Conservation (phyloP, 441 rosid genomes). For the Breynia disticha region DNA sequence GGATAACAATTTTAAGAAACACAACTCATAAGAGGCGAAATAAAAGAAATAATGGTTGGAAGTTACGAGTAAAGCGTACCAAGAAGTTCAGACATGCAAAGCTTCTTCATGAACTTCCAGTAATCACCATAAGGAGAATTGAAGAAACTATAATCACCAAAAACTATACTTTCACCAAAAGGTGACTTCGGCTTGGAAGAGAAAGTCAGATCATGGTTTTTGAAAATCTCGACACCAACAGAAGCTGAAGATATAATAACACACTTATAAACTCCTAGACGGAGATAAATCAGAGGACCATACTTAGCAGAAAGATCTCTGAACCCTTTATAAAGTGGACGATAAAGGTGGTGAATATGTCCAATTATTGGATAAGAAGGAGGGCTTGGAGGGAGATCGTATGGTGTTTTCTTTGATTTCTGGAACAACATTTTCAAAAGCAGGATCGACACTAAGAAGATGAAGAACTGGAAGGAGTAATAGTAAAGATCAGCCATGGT, state of each 20-base stretch:
- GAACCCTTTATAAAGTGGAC: slow-evolving; percentile 21
- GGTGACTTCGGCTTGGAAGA: slow-evolving; percentile 13
- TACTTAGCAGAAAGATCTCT: slow-evolving; percentile 15
- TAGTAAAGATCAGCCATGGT: not conserved
- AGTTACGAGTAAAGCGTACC: not conserved
- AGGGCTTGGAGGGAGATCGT: slow-evolving; percentile 28
- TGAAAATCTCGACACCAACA: slow-evolving; percentile 29
- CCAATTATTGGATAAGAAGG: slow-evolving; percentile 32
- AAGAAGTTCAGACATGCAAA: slow-evolving; percentile 26
- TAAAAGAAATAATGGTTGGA: too few species aligned
- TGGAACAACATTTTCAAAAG: slow-evolving; percentile 8
- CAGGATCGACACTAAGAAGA: slow-evolving; percentile 15
- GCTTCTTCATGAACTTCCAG: slow-evolving; percentile 44
- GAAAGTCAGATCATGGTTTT: slow-evolving; percentile 24
- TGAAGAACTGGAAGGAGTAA: slow-evolving; percentile 7
- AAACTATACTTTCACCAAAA: slow-evolving; percentile 14
- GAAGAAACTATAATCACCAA: slow-evolving; percentile 23
- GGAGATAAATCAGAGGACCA: slow-evolving; percentile 34
- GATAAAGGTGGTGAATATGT: slow-evolving; percentile 33
- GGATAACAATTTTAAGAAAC: too few species aligned
- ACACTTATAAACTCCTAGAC: slow-evolving; percentile 22
- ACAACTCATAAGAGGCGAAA: too few species aligned
- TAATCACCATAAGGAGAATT: slow-evolving; percentile 32
- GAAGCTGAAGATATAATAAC: slow-evolving; percentile 27
- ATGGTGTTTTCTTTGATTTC: slow-evolving; percentile 4